Base-by-base conservation (phyloP, 768 basidiomycete species). In the Russula earlei region DNA sequence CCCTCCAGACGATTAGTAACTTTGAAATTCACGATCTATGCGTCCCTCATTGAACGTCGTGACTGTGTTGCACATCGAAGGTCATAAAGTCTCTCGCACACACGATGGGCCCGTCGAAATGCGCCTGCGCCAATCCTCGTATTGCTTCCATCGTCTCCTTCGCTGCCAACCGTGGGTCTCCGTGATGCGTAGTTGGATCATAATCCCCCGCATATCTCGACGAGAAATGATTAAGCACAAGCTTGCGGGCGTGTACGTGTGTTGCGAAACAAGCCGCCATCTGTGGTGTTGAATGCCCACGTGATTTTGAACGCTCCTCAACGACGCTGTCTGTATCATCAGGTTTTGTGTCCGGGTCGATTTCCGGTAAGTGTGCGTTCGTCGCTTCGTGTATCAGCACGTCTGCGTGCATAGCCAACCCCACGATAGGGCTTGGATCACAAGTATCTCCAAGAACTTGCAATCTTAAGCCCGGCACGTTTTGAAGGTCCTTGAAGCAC, bases 251-350 rank as follows among this genome's bases (percentile, higher is more conserved):
- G 5, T 75, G 65, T 38, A 89, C 79, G 9, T 68, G 71, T 66
- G 76, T 81, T 5, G 87, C 92, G 65, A 94, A 94, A 12, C 73
- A 73, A 11, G 84, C 92, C 8, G 91, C 93, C 83, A 92, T 87
- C 64, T 90, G 87, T 1, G 92, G 91, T 12, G 92, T 96, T 5
- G 89, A 91, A 68, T 96, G 92, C 0, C 92, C 93, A 66, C 89
- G 78, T 2, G 81, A 83, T 66, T 75, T 84, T 7, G 89, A 73
- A 55, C 82, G 78, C 36, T 69, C 68, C 64, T 87, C 79, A 7
- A 91, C 79, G 14, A 64, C 75, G 63, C 80, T 77, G 57, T 77
- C 77, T 7, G 82, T 84, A 54, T 89, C 87, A 3, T 66, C 69
- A 3, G 66, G 49, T 53, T 85, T 87, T 14, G 83, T 84, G 25